Evolutionary conservation across 352 stramenopile genomes (phyloP).

Genomic region (Phytophthora pluvialis): DNA sequence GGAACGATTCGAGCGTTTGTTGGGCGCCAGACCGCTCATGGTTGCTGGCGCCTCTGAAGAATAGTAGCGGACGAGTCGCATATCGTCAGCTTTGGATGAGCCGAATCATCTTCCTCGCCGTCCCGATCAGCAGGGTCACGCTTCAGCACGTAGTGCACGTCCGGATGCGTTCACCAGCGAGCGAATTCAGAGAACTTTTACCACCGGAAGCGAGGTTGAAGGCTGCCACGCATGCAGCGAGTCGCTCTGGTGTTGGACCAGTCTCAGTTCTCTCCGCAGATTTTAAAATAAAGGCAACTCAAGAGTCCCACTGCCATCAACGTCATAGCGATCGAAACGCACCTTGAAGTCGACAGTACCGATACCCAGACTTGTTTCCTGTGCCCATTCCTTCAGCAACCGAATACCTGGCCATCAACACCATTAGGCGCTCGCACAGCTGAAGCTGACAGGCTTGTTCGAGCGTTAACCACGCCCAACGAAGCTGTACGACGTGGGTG

Average conservation of each 20-base stretch:
- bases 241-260: constrained; percentile 79
- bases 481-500: constrained; percentile 51
- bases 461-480: constrained; percentile 54
- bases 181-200: constrained; percentile 87
- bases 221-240: constrained; percentile 82
- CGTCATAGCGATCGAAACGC: constrained; percentile 81
- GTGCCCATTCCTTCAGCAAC: constrained; percentile 86
- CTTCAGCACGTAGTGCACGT: constrained; percentile 89
- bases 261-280: constrained; percentile 86
- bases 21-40: constrained; percentile 77
- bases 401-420: constrained; percentile 61
- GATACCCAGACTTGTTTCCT: constrained; percentile 80
- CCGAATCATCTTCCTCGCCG: constrained; percentile 5
- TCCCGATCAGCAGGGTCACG: constrained; percentile 44
- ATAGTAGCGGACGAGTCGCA: constrained; percentile 78
- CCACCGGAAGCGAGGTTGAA: constrained; percentile 86
- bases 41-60: constrained; percentile 50
- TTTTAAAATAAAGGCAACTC: constrained; percentile 88
- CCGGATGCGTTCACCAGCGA: constrained; percentile 86
- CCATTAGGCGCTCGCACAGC: constrained; percentile 52
- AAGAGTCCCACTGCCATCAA: constrained; percentile 72
- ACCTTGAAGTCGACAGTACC: constrained; percentile 71
- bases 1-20: constrained; percentile 89
- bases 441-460: constrained; percentile 54
- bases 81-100: constrained; percentile 36